phyloP scores from a whole-genome alignment of 208 protist species.

The Trypanosoma melophagium region DNA sequence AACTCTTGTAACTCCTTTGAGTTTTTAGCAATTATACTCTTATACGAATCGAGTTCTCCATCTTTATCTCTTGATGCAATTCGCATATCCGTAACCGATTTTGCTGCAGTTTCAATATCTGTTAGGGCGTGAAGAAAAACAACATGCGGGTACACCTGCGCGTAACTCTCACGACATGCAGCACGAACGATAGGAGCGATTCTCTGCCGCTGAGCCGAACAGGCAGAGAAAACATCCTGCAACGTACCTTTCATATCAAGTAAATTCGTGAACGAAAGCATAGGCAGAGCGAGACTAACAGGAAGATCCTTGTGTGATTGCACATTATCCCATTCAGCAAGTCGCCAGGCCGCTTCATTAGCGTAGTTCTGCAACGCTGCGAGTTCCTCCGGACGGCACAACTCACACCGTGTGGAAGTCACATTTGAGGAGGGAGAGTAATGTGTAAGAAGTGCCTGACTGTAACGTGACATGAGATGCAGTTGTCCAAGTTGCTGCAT shows the following conservation, averaged over 20 bases:
- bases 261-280: slow-evolving; percentile 27
- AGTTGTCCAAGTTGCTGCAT: slow-evolving; percentile 85
- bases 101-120: slow-evolving; percentile 71
- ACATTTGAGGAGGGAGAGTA: background rate
- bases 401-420: background rate
- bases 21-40: background rate
- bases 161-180: slow-evolving; percentile 68
- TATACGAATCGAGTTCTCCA: background rate
- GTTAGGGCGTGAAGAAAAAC: slow-evolving; percentile 75
- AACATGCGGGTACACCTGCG: slow-evolving; percentile 64
- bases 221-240: slow-evolving; percentile 20
- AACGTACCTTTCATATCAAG: slow-evolving; percentile 15
- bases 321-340: slow-evolving; percentile 79
- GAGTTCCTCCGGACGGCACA: slow-evolving; percentile 13
- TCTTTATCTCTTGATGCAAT: background rate
- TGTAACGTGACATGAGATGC: slow-evolving; percentile 83
- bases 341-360: slow-evolving; percentile 85
- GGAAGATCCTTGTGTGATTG: slow-evolving; percentile 31
- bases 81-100: slow-evolving; percentile 22
- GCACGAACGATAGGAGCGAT: slow-evolving; percentile 51
- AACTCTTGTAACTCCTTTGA: slow-evolving; percentile 15
- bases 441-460: slow-evolving; percentile 28
- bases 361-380: slow-evolving; percentile 70
- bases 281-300: slow-evolving; percentile 44
- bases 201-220: slow-evolving; percentile 40